A percentile compares a stretch with the other conserved stretches of the same genome.
These are phyloP conservation scores for Datura wrightii DNA, from an alignment of 257 asterid species.

Conservation along the genomic window DNA sequence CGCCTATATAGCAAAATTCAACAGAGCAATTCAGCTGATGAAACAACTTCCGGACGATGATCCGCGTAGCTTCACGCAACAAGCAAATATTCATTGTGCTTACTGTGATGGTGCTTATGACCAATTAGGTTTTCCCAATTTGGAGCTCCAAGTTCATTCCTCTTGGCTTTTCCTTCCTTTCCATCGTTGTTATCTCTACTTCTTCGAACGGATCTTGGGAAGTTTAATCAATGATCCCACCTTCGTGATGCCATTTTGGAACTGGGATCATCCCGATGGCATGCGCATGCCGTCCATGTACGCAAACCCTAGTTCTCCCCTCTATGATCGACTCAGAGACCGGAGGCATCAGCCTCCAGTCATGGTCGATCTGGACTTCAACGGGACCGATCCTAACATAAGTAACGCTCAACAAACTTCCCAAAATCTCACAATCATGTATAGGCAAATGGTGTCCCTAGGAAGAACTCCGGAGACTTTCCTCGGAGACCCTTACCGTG, in stretches of 20 bases:
- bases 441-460: constrained; percentile 75
- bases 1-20: constrained; percentile 59
- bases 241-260: constrained; percentile 83
- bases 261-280: constrained; percentile 75
- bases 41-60: constrained; percentile 77
- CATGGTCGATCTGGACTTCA: constrained; percentile 60
- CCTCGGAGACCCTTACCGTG: constrained; percentile 68
- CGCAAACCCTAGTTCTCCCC: constrained; percentile 51
- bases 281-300: constrained; percentile 65
- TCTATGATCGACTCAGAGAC: constrained; percentile 67
- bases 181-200: constrained; percentile 71
- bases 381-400: constrained; percentile 41
- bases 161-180: constrained; percentile 85
- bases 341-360: constrained; percentile 67
- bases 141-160: constrained; percentile 77
- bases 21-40: constrained; percentile 67
- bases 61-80: constrained; percentile 81
- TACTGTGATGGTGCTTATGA: constrained; percentile 87
- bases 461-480: constrained; percentile 58
- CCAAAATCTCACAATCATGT: constrained; percentile 66
- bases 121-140: constrained; percentile 73
- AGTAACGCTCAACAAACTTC: constrained; percentile 39
- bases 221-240: constrained; percentile 71
- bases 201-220: constrained; percentile 71
- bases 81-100: constrained; percentile 84